Conservation (phyloP, 257 asterid genomes). For the Fraxinus cuspidata region DNA sequence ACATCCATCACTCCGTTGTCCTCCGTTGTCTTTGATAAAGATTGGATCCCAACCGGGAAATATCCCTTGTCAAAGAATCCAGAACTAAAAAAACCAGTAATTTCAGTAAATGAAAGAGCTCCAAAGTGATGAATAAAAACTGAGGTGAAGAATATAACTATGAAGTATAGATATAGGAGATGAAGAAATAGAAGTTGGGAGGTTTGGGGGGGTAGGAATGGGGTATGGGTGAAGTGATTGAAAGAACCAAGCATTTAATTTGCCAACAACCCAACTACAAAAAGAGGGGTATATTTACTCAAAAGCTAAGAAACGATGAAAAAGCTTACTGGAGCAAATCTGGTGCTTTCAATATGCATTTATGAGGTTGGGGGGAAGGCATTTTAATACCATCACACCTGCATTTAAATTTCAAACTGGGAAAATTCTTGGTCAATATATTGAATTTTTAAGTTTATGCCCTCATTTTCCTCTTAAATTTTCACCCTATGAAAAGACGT, state of each 20-base stretch:
- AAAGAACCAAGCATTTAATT: slow-evolving; percentile 52
- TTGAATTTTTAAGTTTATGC: slow-evolving; percentile 1
- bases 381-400: slow-evolving; percentile 47
- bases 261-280: slow-evolving; percentile 66
- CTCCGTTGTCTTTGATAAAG: not conserved
- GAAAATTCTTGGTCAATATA: slow-evolving; percentile 10
- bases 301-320: slow-evolving; percentile 24
- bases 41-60: not conserved
- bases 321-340: slow-evolving; percentile 64
- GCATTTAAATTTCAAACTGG: slow-evolving; percentile 57
- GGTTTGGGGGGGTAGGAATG: slow-evolving; percentile 6
- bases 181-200: not conserved
- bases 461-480: not conserved
- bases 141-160: slow-evolving; percentile 27
- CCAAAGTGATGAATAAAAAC: not conserved
- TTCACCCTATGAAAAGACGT: not conserved
- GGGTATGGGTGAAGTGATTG: slow-evolving; percentile 20
- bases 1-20: slow-evolving; percentile 21
- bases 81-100: not conserved
- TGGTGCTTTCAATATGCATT: slow-evolving; percentile 77
- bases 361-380: slow-evolving; percentile 70
- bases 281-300: slow-evolving; percentile 64
- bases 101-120: slow-evolving; percentile 4
- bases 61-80: not conserved
- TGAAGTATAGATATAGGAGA: slow-evolving; percentile 20